Evolutionary conservation across 2,329 filamentous ascomycete species (phyloP).

Genomic region (Pseudogymnoascus sp.): DNA sequence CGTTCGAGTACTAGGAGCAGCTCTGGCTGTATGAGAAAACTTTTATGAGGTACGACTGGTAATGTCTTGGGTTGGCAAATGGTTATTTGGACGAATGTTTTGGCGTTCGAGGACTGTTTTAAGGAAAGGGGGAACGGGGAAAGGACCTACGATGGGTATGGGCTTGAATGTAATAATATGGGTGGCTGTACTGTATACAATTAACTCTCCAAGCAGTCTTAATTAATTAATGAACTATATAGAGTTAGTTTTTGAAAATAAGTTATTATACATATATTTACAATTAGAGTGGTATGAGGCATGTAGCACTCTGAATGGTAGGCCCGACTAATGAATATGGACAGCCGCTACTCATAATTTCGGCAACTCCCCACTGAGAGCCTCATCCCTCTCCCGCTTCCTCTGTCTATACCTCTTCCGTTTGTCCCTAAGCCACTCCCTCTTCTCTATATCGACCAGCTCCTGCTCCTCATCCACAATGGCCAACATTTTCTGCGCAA

Average conservation of each 20-base stretch:
- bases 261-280: background rate
- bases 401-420: background rate
- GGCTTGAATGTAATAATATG: background rate
- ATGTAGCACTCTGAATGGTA: background rate
- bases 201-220: background rate
- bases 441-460: conserved; percentile 30
- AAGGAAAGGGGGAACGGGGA: background rate
- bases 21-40: background rate
- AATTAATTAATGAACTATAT: background rate
- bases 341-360: background rate
- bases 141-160: background rate
- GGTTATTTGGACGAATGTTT: background rate
- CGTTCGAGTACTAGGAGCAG: background rate
- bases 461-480: conserved; percentile 40
- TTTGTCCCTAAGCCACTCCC: conserved; percentile 18
- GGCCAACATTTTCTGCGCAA: conserved; percentile 35
- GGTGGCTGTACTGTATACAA: background rate
- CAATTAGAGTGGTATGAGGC: background rate
- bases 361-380: background rate
- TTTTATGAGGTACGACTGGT: background rate
- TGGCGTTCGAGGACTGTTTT: background rate
- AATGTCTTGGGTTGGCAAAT: background rate
- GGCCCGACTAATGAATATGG: background rate
- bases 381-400: background rate
- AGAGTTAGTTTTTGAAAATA: background rate